These are phyloP conservation scores for Yamadazyma taylorii DNA, from an alignment of 1,139 yeast genomes.

Conservation along the genomic window DNA sequence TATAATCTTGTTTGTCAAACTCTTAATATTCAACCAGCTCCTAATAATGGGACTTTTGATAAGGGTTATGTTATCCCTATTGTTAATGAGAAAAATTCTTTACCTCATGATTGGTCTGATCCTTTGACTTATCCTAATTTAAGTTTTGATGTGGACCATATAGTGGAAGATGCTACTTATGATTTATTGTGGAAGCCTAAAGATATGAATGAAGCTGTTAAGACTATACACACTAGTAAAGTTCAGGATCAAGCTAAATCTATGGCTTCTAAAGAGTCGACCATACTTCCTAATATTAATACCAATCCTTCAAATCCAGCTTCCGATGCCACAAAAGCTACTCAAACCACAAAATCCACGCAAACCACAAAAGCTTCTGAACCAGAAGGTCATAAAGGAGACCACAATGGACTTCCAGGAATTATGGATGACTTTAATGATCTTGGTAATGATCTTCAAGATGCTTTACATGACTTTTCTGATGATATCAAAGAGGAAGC, in stretches of 20 bases:
- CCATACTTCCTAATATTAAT: conserved; percentile 24
- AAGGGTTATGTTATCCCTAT: conserved; percentile 15
- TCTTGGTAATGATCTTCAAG: conserved; percentile 19
- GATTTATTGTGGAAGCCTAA: conserved; percentile 43
- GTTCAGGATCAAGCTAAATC: conserved; percentile 25
- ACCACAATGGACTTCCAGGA: too few relatives aligned
- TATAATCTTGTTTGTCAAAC: conserved; percentile 76
- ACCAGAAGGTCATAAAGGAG: too few relatives aligned
- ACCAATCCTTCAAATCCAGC: conserved; percentile 19
- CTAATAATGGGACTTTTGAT: conserved; percentile 56
- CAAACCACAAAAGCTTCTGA: conserved; percentile 9
- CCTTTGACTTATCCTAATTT: conserved; percentile 56
- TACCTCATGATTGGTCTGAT: conserved; percentile 60
- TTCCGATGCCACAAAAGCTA: too few relatives aligned
- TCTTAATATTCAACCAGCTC: conserved; percentile 53
- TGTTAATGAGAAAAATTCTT: conserved; percentile 25
- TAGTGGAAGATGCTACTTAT: conserved; percentile 52
- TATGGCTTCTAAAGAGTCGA: conserved; percentile 28
- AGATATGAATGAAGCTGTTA: conserved; percentile 7
- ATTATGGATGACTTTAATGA: conserved; percentile 26
- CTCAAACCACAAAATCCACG: too few relatives aligned
- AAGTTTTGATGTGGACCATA: conserved; percentile 46
- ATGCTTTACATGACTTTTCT: conserved; percentile 15
- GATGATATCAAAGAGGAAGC: conserved; percentile 16
- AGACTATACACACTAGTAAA: conserved; percentile 9